Percentiles rank a stretch among this genome's conserved stretches.
Evolutionary conservation across 371 early-diverging fungal genomes (phyloP).

Genomic region (Apophysomyces ossiformis): DNA sequence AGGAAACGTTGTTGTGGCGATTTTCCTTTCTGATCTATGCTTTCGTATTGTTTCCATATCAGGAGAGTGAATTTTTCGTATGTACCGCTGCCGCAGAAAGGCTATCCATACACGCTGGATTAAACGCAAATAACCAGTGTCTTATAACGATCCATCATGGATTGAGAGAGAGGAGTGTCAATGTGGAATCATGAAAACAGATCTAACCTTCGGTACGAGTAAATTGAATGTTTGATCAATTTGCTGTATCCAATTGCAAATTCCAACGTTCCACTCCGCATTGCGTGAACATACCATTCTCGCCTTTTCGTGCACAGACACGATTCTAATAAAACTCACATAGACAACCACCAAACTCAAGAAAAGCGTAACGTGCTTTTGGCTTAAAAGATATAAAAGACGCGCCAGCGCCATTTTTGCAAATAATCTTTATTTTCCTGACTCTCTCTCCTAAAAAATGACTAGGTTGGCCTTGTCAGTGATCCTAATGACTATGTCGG

Average conservation of each 20-base stretch:
- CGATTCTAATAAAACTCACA: background rate
- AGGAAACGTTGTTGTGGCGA: no score
- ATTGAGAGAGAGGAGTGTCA: background rate
- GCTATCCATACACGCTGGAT: no score
- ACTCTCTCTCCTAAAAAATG: background rate
- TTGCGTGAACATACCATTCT: constrained; percentile 7
- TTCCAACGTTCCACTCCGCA: constrained; percentile 9
- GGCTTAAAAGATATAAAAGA: background rate
- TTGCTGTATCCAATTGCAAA: background rate
- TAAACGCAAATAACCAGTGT: no score
- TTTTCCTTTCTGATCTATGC: no score
- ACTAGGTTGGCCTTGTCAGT: background rate
- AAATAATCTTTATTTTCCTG: background rate
- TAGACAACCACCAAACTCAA: background rate
- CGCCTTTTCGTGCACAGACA: constrained; percentile 9
- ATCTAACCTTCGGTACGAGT: background rate
- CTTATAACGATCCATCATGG: no score
- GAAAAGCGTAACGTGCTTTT: background rate
- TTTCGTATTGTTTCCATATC: no score
- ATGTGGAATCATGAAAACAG: background rate
- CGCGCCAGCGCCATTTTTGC: background rate
- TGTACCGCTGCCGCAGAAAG: no score
- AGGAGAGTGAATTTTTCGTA: no score
- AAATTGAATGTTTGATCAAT: background rate
- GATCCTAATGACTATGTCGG: background rate